These are phyloP conservation scores for Phytophthora europaea DNA, from an alignment of 352 stramenopile species.

Conservation along the genomic window DNA sequence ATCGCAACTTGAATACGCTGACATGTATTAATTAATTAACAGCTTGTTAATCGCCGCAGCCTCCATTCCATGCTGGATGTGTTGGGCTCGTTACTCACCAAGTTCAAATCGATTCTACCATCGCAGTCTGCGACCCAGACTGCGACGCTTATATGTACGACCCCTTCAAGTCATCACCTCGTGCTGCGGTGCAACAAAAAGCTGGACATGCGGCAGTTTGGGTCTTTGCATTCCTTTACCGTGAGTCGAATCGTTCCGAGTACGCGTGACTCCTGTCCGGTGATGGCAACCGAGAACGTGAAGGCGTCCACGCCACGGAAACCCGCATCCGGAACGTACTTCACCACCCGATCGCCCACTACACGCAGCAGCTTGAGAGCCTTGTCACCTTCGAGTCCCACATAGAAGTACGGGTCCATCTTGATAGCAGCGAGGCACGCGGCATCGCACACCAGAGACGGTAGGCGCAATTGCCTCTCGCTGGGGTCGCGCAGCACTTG, in stretches of 20 bases:
- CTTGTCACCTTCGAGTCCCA: slow-evolving; percentile 55
- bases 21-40: background rate
- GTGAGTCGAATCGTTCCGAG: slow-evolving; percentile 65
- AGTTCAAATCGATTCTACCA: background rate
- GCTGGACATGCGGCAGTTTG: slow-evolving; percentile 43
- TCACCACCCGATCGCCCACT: slow-evolving; percentile 52
- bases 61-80: background rate
- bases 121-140: background rate
- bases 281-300: slow-evolving; percentile 67
- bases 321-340: slow-evolving; percentile 63
- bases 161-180: slow-evolving; percentile 9
- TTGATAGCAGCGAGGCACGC: slow-evolving; percentile 52
- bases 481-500: slow-evolving; percentile 61
- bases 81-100: background rate
- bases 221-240: slow-evolving; percentile 66
- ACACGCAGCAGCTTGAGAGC: slow-evolving; percentile 58
- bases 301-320: slow-evolving; percentile 67
- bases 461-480: slow-evolving; percentile 62
- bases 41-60: background rate
- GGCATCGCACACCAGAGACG: slow-evolving; percentile 57
- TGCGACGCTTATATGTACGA: background rate
- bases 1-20: background rate
- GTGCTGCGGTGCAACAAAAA: slow-evolving; percentile 38
- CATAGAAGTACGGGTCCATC: slow-evolving; percentile 72
- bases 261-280: slow-evolving; percentile 50